Base-by-base conservation (phyloP, 2,329 filamentous ascomycete genomes). In the Fusarium liriodendri region DNA sequence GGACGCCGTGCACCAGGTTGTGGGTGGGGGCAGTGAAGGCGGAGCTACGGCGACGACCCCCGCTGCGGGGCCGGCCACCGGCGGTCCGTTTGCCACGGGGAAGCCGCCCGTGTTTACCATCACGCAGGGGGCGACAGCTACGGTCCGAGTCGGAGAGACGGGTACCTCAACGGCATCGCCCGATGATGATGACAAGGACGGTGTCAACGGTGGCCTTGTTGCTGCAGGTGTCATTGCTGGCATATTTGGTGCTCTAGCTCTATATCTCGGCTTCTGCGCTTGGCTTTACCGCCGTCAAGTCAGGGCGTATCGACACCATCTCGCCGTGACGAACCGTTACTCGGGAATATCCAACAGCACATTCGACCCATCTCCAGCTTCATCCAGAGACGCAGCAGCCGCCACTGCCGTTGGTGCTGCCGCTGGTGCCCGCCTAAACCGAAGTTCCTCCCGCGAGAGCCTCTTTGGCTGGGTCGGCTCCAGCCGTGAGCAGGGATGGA, bases 241-340 rank as follows among this genome's bases (percentile, higher is more conserved):
- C n/a, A 78, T 92, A 5, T 86, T 93, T 6, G 89, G 89, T 57
- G 76, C 93, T 20, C 77, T 90, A 0, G 91, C 91, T 3, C 83
- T 84, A 2, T 94, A 94, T 79, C 87, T 94, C 14, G 91, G 90
- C 54, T 94, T 93, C 84, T 93, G 91, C 82, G 88, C 89, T 20
- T 94, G 91, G 89, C 84, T 95, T 9, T 95, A 95, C 84, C 88
- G 92, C 32, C 91, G 91, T 58, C 92, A 93, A 80, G 88, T 95
- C 18, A 82, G 84, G 33, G 88, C 93, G 11, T 95, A 94, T 85
- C 91, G 92, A 81, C 85, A 88, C 37, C 93, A 95, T 79, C 88
- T 93, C 35, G 89, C 90, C 2, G 88, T 92, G 77, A 85, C 89
- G 2, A 92, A 94, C 77, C 86, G 88, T 5, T 89, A 89, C 60